Evolutionary conservation across 2,329 filamentous ascomycete genomes (phyloP), one percentile per base, ranked within the genome.

Genomic region (Ilyonectria sp.): DNA sequence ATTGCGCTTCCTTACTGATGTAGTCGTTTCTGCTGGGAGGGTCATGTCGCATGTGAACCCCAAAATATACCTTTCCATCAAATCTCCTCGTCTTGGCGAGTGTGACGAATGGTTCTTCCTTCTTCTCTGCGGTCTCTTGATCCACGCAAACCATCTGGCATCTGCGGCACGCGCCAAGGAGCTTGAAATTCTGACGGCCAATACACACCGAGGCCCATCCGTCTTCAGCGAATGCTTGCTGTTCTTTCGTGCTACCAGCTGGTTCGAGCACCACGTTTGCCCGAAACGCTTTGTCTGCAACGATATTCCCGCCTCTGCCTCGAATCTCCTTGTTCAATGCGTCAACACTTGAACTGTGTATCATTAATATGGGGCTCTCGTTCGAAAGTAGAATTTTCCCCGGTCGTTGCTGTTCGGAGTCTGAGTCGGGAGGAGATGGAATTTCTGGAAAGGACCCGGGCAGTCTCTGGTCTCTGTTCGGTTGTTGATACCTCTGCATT

Each of bases 121-220:
- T 90, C 78, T 90, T 93, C 69, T 90, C 86, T 0, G 91, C 94
- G 13, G 92, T 97, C 53, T 90, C 85, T 79, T 98, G 96, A 76
- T 99, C 91, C 52, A 98, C 90, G 78, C 95, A 98, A 10, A 99
- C 92, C 95, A 99, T 98, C 79, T 97, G 94, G 74, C 96, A 99
- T 66, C 96, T 86, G 67, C 94, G 89, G 76, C 96, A 99, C 3
- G 93, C 89, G 0, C 95, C 95, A 5, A 98, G 82, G 75, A 97
- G 89, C 68, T 92, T 86, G 74, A 94, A 93, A 10, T 82, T 79
- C 65, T 91, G 86, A 2, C 79, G 73, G 2, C 92, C 93, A 64
- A 98, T 92, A 9, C 82, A 85, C 46, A 97, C 75, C 17, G 81
- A 85, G 13, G 83, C 84, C 95, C 95, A 98, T 6, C 83, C 79